phyloP scores from a whole-genome alignment of 495 filamentous ascomycete species.

The Hyaloscypha variabilis region DNA sequence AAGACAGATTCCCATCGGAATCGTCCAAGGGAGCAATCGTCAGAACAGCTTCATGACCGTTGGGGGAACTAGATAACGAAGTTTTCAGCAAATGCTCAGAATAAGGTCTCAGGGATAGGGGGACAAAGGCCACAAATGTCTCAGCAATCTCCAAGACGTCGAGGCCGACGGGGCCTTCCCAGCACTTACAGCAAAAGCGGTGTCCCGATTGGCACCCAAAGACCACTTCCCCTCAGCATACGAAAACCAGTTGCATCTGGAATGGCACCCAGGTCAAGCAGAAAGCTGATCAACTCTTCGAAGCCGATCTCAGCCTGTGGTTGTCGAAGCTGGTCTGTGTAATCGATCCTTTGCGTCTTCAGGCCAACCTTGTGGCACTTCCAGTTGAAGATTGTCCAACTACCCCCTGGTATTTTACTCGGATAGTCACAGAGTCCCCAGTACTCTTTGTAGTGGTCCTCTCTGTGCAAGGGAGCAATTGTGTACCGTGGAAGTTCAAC shows the following conservation, averaged over 20 bases:
- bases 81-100: too few relatives aligned
- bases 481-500: slow-evolving; percentile 66
- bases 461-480: slow-evolving; percentile 60
- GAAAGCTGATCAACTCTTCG: slow-evolving; percentile 60
- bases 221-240: slow-evolving; percentile 56
- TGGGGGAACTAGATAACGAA: too few relatives aligned
- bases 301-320: slow-evolving; percentile 69
- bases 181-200: slow-evolving; percentile 57
- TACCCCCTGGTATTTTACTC: slow-evolving; percentile 57
- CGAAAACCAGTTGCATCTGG: slow-evolving; percentile 61
- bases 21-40: slow-evolving; percentile 61
- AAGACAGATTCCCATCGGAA: slow-evolving; percentile 62
- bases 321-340: slow-evolving; percentile 64
- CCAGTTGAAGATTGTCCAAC: slow-evolving; percentile 68
- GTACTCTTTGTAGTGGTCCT: slow-evolving; percentile 51
- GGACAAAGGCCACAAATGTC: too few relatives aligned
- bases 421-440: slow-evolving; percentile 53
- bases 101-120: too few relatives aligned
- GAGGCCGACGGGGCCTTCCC: too few relatives aligned
- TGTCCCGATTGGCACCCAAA: slow-evolving; percentile 67
- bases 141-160: too few relatives aligned
- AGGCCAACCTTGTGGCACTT: slow-evolving; percentile 59
- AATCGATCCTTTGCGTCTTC: slow-evolving; percentile 62
- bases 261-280: slow-evolving; percentile 64
- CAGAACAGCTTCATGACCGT: slow-evolving; percentile 51